Evolutionary conservation across 164 flowering plant species (phyloP).

Genomic region (Malania oleifera): DNA sequence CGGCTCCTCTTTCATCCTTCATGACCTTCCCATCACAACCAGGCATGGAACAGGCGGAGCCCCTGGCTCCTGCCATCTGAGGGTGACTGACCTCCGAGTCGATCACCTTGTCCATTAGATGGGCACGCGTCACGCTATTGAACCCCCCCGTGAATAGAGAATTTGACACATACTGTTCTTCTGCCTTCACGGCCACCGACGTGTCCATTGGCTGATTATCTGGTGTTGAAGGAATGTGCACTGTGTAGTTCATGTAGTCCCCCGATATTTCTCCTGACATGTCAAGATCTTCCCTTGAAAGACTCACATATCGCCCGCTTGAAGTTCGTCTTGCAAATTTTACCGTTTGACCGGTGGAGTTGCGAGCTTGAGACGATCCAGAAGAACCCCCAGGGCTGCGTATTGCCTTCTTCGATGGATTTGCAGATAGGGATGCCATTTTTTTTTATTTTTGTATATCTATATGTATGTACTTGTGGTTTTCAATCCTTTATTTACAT

Average conservation of each 20-base stretch:
- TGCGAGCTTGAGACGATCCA: no score
- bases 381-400: not conserved
- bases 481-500: no score
- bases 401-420: not conserved
- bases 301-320: slow-evolving; percentile 7
- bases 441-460: no score
- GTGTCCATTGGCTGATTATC: slow-evolving; percentile 9
- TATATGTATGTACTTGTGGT: no score
- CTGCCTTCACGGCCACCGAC: slow-evolving; percentile 5
- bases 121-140: slow-evolving; percentile 5
- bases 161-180: slow-evolving; percentile 8
- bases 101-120: slow-evolving; percentile 8
- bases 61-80: slow-evolving; percentile 8
- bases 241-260: slow-evolving; percentile 3
- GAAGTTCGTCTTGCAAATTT: slow-evolving; percentile 4
- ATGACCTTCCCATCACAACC: slow-evolving; percentile 8
- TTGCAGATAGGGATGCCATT: not conserved
- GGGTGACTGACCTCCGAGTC: slow-evolving; percentile 4
- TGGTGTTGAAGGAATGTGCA: slow-evolving; percentile 6
- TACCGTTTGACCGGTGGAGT: not conserved
- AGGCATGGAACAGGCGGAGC: slow-evolving; percentile 7
- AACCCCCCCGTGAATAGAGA: slow-evolving; percentile 3
- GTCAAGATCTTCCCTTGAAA: slow-evolving; percentile 3
- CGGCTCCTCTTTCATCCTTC: slow-evolving; percentile 1
- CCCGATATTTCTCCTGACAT: slow-evolving; percentile 7